Evolutionary conservation across 805 yeast species (phyloP).

Genomic region (Barnettozyma populi): DNA sequence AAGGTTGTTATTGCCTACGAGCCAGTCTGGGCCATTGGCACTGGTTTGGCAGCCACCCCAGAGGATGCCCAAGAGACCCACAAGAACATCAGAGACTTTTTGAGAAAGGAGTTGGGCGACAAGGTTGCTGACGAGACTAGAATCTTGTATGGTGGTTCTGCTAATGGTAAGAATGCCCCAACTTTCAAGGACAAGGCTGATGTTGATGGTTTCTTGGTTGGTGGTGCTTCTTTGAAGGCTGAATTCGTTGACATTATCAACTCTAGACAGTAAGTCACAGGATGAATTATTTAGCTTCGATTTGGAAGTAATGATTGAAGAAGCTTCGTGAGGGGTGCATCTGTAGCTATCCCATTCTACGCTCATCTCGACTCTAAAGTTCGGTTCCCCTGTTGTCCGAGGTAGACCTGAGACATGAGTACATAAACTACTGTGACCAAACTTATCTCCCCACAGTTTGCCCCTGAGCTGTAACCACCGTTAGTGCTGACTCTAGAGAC

Average conservation of each 20-base stretch:
- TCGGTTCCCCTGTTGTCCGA: too few relatives aligned
- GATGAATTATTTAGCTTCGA: too few relatives aligned
- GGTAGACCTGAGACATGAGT: too few relatives aligned
- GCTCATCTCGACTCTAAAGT: too few relatives aligned
- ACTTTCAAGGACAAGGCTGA: conserved; percentile 89
- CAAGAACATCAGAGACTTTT: conserved; percentile 77
- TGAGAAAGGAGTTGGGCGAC: conserved; percentile 69
- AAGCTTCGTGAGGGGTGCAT: too few relatives aligned
- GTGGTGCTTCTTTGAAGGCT: conserved; percentile 98
- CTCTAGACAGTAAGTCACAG: conserved; percentile 60
- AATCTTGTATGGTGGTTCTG: conserved; percentile 98
- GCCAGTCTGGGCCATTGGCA: conserved; percentile 99
- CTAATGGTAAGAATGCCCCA: conserved; percentile 87
- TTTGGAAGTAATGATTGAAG: too few relatives aligned
- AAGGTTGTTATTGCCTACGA: conserved; percentile 95
- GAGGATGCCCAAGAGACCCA: conserved; percentile 97
- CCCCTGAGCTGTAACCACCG: neutral
- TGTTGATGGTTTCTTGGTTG: conserved; percentile 98
- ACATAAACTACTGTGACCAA: too few relatives aligned
- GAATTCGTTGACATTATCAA: conserved; percentile 94
- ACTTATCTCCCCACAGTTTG: too few relatives aligned
- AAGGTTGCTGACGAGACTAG: conserved; percentile 73
- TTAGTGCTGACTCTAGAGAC: neutral
- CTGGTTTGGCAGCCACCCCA: conserved; percentile 98
- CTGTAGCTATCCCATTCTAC: too few relatives aligned